Evolutionary conservation across 441 rosid species (phyloP).

Genomic region (Pelargonium myrrhifolium): DNA sequence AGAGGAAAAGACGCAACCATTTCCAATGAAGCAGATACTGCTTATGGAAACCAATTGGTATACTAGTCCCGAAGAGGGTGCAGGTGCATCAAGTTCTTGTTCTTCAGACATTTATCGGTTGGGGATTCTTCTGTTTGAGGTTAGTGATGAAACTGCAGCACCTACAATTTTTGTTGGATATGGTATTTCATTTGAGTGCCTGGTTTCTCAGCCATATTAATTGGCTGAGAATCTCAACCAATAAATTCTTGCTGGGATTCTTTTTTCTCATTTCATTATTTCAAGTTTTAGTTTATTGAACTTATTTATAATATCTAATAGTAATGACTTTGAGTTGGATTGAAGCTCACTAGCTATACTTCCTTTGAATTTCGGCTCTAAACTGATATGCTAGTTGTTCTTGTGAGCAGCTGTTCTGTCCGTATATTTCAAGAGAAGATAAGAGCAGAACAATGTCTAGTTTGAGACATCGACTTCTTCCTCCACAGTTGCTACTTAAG

Average conservation of each 20-base stretch:
- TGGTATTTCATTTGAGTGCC: too few species aligned
- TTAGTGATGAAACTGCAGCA: constrained; percentile 21
- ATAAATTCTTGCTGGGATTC: too few species aligned
- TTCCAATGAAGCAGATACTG: constrained; percentile 85
- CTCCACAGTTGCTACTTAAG: constrained; percentile 74
- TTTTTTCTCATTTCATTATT: too few species aligned
- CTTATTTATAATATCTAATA: background rate
- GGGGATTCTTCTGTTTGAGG: constrained; percentile 94
- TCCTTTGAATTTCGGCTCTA: constrained; percentile 19
- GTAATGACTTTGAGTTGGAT: background rate
- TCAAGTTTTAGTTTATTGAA: too few species aligned
- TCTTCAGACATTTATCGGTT: constrained; percentile 81
- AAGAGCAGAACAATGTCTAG: constrained; percentile 85
- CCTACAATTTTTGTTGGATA: too few species aligned
- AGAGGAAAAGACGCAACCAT: constrained; percentile 58
- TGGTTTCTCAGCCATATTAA: too few species aligned
- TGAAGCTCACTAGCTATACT: background rate
- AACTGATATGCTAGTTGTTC: constrained; percentile 31
- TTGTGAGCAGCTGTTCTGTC: constrained; percentile 71
- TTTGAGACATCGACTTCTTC: constrained; percentile 94
- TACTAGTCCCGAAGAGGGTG: constrained; percentile 75
- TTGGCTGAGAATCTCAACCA: too few species aligned
- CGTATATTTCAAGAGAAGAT: constrained; percentile 75
- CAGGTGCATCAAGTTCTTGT: constrained; percentile 54
- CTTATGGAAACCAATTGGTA: constrained; percentile 85